Conservation (phyloP, 164 flowering plant genomes). For the Nymphaea colorata region DNA sequence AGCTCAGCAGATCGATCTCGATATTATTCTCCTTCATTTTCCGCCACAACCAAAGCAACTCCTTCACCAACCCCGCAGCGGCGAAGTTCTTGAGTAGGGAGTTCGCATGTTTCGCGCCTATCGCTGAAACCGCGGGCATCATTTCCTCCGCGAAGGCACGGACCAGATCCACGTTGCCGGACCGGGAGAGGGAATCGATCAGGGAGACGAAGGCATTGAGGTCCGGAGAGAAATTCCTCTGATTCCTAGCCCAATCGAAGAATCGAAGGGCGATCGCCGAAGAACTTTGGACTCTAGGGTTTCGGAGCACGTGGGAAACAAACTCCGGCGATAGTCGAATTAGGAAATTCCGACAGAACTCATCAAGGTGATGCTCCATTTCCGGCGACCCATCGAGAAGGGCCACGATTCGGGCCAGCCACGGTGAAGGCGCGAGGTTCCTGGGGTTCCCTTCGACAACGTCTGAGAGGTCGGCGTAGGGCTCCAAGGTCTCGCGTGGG, state of each 20-base stretch:
- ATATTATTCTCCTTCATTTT: conserved; percentile 74
- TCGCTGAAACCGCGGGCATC: conserved; percentile 28
- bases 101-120: conserved; percentile 15
- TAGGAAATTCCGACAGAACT: conserved; percentile 45
- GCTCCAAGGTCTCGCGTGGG: conserved; percentile 86
- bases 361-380: conserved; percentile 41
- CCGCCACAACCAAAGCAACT: conserved; percentile 87
- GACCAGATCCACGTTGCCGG: conserved; percentile 28
- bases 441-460: conserved; percentile 18
- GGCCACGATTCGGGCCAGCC: conserved; percentile 45
- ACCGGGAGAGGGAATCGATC: conserved; percentile 32
- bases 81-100: conserved; percentile 72
- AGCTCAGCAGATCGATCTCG: conserved; percentile 68
- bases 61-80: conserved; percentile 74
- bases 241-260: conserved; percentile 73
- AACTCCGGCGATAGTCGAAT: conserved; percentile 63
- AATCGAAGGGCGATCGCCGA: conserved; percentile 42
- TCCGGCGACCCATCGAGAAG: conserved; percentile 34
- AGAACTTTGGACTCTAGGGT: neutral
- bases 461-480: conserved; percentile 48
- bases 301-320: conserved; percentile 30
- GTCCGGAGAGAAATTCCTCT: conserved; percentile 38
- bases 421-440: conserved; percentile 48
- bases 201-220: conserved; percentile 54
- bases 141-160: conserved; percentile 30